phyloP scores from a whole-genome alignment of 371 early-diverging fungal genomes.

The Zychaea mexicana region DNA sequence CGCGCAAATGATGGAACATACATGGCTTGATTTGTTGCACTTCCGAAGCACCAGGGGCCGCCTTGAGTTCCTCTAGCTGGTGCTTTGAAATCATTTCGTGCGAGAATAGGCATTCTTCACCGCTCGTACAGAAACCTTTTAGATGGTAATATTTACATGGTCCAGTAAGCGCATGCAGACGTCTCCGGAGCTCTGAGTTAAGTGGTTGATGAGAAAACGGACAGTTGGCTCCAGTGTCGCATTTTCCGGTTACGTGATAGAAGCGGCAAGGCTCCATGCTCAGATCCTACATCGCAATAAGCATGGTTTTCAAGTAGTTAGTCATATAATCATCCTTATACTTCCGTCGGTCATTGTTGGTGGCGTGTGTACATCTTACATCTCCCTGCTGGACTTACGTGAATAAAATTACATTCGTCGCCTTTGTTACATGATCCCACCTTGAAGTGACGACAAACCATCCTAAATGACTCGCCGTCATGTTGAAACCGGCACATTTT shows the following conservation, averaged over 20 bases:
- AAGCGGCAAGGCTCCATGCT: slow-evolving; percentile 41
- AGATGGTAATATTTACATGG: slow-evolving; percentile 41
- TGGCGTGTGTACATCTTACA: too few relatives aligned
- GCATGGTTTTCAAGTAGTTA: slow-evolving; percentile 11
- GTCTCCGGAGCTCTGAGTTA: not conserved
- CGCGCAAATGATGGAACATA: slow-evolving; percentile 31
- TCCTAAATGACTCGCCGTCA: slow-evolving; percentile 6
- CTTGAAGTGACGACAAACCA: slow-evolving; percentile 33
- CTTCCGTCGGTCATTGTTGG: too few relatives aligned
- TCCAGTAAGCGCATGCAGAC: slow-evolving; percentile 26
- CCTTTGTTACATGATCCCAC: slow-evolving; percentile 24
- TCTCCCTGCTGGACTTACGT: too few relatives aligned
- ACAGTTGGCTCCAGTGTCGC: slow-evolving; percentile 21
- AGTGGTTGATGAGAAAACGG: slow-evolving; percentile 37
- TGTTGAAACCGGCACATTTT: slow-evolving; percentile 25
- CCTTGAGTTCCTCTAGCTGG: not conserved
- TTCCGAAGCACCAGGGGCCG: not conserved
- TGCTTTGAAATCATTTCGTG: slow-evolving; percentile 12
- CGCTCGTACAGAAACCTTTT: slow-evolving; percentile 38
- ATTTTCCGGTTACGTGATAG: slow-evolving; percentile 27
- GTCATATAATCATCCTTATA: too few relatives aligned
- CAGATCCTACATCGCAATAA: slow-evolving; percentile 26
- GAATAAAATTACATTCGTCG: slow-evolving; percentile 28
- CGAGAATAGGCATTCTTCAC: slow-evolving; percentile 33
- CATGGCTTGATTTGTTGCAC: slow-evolving; percentile 23